Base-by-base conservation (phyloP, 805 yeast species). In the Nakazawaea laoshanensis region DNA sequence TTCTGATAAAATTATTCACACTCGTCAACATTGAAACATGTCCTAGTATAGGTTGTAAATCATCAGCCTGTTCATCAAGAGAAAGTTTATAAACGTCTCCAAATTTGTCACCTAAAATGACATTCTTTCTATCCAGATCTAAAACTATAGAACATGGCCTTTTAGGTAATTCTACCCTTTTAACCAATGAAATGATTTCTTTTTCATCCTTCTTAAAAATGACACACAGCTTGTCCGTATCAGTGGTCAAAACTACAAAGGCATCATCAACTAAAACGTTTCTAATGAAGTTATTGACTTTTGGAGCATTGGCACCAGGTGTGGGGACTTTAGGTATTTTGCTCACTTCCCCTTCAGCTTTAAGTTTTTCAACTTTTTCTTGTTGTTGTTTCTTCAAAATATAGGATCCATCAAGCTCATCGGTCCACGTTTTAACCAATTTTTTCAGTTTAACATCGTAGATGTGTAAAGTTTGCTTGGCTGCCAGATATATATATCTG, bases 1-100 rank as follows among this genome's bases (percentile, higher is more conserved):
- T 55, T 27, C 56, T 51, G 3, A 47, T 45, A 9, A 67, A 62
- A 18, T 76, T 59, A 19, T 65, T 48, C 2, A 88, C 68, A 41
- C 77, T 86, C n/a, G 94, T 82, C 40, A 92, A 68, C 96, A 92
- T 86, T 3, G 96, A 88, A 4, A 92, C 97, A 56, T 92, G 99
- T 6, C 99, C 99, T 34, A 89, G 59, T 5, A 89, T 65, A 3
- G 96, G 96, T 2, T 59, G 52, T 1, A 67, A 46, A 1, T 47
- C 56, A 3, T 53, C 45, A 2, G 18, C 8, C 9, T 12, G 11
- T 10, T 52, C 49, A 15, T 58, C 59, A 19, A 75, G 56, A 2
- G 67, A 58, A 24, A 85, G 61, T 1, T 67, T 53, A 52, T 84
- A 92, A 5, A 87, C 96, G 56, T 92, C 99, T 30, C 98, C 98